Evolutionary conservation across 1,284 basidiomycete genomes (phyloP), one percentile per base, ranked within the genome.

Genomic region (Cystobasidium pallidum): DNA sequence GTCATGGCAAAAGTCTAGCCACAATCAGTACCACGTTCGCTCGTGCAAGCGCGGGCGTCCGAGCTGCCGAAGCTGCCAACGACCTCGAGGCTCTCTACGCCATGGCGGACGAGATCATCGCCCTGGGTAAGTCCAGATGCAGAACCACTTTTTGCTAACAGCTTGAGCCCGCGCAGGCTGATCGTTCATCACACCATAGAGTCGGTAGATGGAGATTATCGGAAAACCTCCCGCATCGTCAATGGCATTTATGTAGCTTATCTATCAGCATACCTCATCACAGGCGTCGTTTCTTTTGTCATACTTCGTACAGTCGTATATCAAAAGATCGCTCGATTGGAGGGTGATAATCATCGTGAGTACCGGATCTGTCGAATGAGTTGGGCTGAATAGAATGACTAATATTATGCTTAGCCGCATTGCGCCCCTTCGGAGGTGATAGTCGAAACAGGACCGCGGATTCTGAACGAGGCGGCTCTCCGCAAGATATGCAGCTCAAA

Each of bases 271-370:
- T 57, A 62, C 59, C 4, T 63, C 17, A 8, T 70, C 19, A 63
- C 58, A 6, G 68, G 68, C 2, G 21, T 26, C 3, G 21, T 70
- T 3, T 59, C 68, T 21, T 32, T 49, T 15, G n/a, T 70, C 6
- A 41, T 43, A 11, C 49, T 70, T 3, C 36, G n/a, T 13, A 32
- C 47, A 11, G n/a, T 26, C 19, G 68, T 70, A 8, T 34, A 30
- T n/a, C 36, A 39, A 6, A 70, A 70, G 49, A 70, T 70, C 49
- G 32, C 41, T 3, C 58, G 54, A n/a, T 26, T 70, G 21, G 45
- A 70, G 43, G 51, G 17, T 28, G 34, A 54, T 1, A 52, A 52
- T 2, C 28, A 30, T 17, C 15, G 63, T 66, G 17, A 26, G 63
- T 66, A 6, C n/a, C n/a, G n/a, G n/a, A 6, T 32, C 24, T 32